Percentiles rank a stretch among this genome's conserved stretches.
phyloP scores from a whole-genome alignment of 345 rosid species.

The Nephelium lappaceum region DNA sequence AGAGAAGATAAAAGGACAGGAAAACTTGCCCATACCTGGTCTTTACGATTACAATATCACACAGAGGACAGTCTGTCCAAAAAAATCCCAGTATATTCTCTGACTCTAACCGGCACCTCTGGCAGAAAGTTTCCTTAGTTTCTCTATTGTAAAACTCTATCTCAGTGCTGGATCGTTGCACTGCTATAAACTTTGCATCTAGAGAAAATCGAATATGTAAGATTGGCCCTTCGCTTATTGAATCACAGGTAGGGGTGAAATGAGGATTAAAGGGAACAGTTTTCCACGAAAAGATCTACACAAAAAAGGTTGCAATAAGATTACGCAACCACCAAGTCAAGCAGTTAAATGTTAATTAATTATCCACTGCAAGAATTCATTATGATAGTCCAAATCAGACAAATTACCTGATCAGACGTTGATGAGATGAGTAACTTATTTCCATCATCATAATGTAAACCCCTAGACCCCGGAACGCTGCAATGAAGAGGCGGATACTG shows the following conservation, averaged over 20 bases:
- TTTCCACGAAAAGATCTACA: conserved; percentile 88
- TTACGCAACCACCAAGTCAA: conserved; percentile 11
- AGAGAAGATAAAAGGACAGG: conserved; percentile 4
- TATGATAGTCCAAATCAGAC: conserved; percentile 14
- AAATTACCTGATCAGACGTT: conserved; percentile 64
- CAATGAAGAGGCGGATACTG: conserved; percentile 71
- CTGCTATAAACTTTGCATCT: conserved; percentile 74
- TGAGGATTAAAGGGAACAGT: conserved; percentile 63
- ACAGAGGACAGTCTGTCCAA: conserved; percentile 91
- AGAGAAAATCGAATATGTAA: conserved; percentile 76
- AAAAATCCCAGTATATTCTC: conserved; percentile 90
- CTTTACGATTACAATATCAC: conserved; percentile 85
- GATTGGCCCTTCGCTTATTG: conserved; percentile 80
- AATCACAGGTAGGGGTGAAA: conserved; percentile 65
- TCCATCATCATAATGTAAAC: conserved; percentile 91
- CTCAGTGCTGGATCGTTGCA: conserved; percentile 77
- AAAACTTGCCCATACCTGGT: conserved; percentile 62
- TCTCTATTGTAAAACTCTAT: conserved; percentile 78
- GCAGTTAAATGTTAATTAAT: conserved; percentile 4
- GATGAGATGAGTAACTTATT: conserved; percentile 67
- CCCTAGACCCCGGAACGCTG: conserved; percentile 67
- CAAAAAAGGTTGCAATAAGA: conserved; percentile 11
- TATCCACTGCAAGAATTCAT: not conserved
- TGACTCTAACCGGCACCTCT: conserved; percentile 72
- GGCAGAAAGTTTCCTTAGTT: conserved; percentile 61